A percentile compares a stretch with the other conserved stretches of the same genome.
phyloP scores from a whole-genome alignment of 2,329 filamentous ascomycete species.

The Verticillium nubilum region DNA sequence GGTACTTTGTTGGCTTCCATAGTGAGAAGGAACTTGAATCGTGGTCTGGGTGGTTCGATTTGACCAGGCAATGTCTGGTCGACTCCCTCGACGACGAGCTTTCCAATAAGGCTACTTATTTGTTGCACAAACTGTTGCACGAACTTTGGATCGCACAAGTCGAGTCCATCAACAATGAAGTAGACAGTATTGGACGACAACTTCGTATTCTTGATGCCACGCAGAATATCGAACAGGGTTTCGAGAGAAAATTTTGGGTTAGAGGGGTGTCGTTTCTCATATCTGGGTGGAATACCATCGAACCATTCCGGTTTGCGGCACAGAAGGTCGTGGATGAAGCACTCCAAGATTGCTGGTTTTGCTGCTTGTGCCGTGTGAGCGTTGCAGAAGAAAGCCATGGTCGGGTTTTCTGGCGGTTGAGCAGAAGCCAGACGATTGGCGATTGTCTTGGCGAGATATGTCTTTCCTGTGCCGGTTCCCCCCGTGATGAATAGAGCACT shows the following conservation, averaged over 20 bases:
- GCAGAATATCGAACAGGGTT: slow-evolving; percentile 14
- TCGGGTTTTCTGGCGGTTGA: slow-evolving; percentile 5
- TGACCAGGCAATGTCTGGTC: background rate
- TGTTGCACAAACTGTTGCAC: slow-evolving; percentile 5
- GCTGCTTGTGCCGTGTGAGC: slow-evolving; percentile 1
- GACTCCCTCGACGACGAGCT: background rate
- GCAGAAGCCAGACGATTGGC: slow-evolving; percentile 9
- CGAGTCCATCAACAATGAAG: slow-evolving; percentile 16
- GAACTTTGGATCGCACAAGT: slow-evolving; percentile 9
- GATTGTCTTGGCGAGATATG: slow-evolving; percentile 15
- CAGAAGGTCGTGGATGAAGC: slow-evolving; percentile 14
- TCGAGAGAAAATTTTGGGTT: slow-evolving; percentile 4
- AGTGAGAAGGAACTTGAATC: slow-evolving; percentile 10
- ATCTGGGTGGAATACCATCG: slow-evolving; percentile 5
- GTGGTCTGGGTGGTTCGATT: background rate
- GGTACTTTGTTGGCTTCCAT: slow-evolving; percentile 1
- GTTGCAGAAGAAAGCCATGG: slow-evolving; percentile 16
- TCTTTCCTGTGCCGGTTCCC: slow-evolving; percentile 14
- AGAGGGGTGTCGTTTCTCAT: slow-evolving; percentile 2
- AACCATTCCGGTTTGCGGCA: slow-evolving; percentile 11
- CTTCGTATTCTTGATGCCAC: slow-evolving; percentile 3
- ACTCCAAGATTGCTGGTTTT: slow-evolving; percentile 13
- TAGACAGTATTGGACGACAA: slow-evolving; percentile 7
- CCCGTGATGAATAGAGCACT: slow-evolving; percentile 11
- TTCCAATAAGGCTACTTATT: background rate